Conservation (phyloP, 2,329 filamentous ascomycete species). For the Pseudogymnoascus sp. region DNA sequence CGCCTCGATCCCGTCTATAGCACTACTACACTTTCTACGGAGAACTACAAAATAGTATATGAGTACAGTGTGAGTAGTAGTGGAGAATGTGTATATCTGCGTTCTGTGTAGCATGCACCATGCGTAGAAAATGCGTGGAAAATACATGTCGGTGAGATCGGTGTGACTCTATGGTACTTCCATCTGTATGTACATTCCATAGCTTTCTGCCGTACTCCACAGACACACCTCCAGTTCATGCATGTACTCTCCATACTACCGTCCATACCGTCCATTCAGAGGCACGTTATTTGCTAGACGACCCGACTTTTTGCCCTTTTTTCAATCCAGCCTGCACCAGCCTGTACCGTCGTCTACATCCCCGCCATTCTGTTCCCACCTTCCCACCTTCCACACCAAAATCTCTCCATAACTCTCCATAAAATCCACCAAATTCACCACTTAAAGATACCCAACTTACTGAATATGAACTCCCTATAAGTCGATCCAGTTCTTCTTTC, state of each 20-base stretch:
- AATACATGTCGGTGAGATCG: neutral
- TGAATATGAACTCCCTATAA: neutral
- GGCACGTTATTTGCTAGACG: neutral
- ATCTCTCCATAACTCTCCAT: neutral
- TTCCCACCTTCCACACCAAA: neutral
- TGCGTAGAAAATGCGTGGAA: no score
- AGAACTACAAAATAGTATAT: neutral
- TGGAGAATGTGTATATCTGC: neutral
- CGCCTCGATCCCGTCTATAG: neutral
- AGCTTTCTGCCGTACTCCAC: neutral
- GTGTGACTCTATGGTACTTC: neutral
- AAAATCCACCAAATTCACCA: neutral
- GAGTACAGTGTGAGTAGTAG: neutral
- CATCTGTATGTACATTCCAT: neutral
- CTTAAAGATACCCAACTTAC: neutral
- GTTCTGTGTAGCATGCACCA: no score
- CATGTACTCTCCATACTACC: neutral
- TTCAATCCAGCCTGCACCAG: neutral
- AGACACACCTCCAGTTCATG: neutral
- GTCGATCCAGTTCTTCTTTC: neutral
- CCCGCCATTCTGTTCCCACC: neutral
- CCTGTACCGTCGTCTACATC: neutral
- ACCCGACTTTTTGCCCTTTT: neutral
- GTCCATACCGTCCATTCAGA: neutral
- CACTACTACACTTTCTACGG: neutral